These are phyloP conservation scores for Populus hybrid DNA, from an alignment of 441 rosid species.

Conservation along the genomic window DNA sequence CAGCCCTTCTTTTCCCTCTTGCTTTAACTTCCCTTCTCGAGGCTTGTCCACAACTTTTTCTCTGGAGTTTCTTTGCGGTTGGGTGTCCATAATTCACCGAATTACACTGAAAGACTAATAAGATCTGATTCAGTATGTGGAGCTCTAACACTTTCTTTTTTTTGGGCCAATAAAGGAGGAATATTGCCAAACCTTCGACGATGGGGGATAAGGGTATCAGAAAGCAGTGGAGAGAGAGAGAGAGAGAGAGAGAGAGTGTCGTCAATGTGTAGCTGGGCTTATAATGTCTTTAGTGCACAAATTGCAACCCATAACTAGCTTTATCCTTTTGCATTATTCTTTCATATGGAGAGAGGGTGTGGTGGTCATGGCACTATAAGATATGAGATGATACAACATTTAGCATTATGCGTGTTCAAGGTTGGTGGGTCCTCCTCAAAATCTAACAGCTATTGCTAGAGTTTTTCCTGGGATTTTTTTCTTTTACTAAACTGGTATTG, in stretches of 20 bases:
- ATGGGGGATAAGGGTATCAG: constrained; percentile 25
- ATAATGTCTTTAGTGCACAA: constrained; percentile 19
- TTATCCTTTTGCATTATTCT: constrained; percentile 27
- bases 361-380: constrained; percentile 34
- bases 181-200: constrained; percentile 31
- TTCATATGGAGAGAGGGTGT: constrained; percentile 17
- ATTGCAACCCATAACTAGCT: constrained; percentile 16
- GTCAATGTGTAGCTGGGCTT: constrained; percentile 24
- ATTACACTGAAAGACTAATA: constrained; percentile 15
- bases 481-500: no score
- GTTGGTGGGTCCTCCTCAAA: constrained; percentile 44
- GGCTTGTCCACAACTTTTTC: constrained; percentile 25
- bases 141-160: constrained; percentile 21
- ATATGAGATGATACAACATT: constrained; percentile 29
- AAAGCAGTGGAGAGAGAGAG: constrained; percentile 16
- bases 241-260: constrained; percentile 8
- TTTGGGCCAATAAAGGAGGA: constrained; percentile 10
- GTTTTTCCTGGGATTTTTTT: constrained; percentile 16
- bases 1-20: constrained; percentile 27
- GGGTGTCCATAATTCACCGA: constrained; percentile 43
- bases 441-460: constrained; percentile 35
- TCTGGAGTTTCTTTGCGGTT: constrained; percentile 31
- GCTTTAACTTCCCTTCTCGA: constrained; percentile 35
- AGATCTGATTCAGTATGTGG: constrained; percentile 24
- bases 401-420: constrained; percentile 30